A percentile compares a stretch with the other conserved stretches of the same genome.
Conservation (phyloP, 2,329 filamentous ascomycete species). For the Penicillium crustosum region DNA sequence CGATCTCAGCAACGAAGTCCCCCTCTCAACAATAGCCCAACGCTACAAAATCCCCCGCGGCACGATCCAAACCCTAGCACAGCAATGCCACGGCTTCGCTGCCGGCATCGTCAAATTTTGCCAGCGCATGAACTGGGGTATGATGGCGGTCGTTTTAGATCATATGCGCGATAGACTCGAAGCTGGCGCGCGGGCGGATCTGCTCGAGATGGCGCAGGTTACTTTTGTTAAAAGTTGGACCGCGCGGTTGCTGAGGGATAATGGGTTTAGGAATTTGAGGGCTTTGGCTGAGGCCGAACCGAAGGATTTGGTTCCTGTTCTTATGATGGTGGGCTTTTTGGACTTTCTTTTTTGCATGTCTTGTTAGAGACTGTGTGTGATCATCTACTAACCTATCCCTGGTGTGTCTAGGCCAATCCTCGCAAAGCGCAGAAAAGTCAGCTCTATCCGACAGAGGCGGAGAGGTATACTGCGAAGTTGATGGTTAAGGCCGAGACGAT, state of each 20-base stretch:
- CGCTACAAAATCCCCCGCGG: constrained; percentile 72
- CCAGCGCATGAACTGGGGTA: constrained; percentile 72
- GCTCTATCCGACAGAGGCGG: constrained; percentile 56
- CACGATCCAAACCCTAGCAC: constrained; percentile 68
- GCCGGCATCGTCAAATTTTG: constrained; percentile 79
- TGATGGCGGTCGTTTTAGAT: constrained; percentile 69
- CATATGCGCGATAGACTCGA: constrained; percentile 73
- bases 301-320: constrained; percentile 66
- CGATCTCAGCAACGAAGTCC: constrained; percentile 74
- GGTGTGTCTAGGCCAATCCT: constrained; percentile 59
- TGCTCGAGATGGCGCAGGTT: constrained; percentile 69
- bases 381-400: not conserved
- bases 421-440: constrained; percentile 56
- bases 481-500: constrained; percentile 67
- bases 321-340: constrained; percentile 60
- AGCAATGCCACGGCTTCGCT: constrained; percentile 75
- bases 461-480: constrained; percentile 64
- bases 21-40: constrained; percentile 65
- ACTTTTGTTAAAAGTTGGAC: constrained; percentile 76
- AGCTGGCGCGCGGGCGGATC: constrained; percentile 68
- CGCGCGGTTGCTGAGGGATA: constrained; percentile 72
- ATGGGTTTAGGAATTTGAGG: constrained; percentile 68
- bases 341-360: not conserved
- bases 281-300: constrained; percentile 68
- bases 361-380: constrained; percentile 2